A percentile compares a stretch with the other conserved stretches of the same genome.
phyloP scores from a whole-genome alignment of 2,329 filamentous ascomycete species.

The Nothopassalora personata region DNA sequence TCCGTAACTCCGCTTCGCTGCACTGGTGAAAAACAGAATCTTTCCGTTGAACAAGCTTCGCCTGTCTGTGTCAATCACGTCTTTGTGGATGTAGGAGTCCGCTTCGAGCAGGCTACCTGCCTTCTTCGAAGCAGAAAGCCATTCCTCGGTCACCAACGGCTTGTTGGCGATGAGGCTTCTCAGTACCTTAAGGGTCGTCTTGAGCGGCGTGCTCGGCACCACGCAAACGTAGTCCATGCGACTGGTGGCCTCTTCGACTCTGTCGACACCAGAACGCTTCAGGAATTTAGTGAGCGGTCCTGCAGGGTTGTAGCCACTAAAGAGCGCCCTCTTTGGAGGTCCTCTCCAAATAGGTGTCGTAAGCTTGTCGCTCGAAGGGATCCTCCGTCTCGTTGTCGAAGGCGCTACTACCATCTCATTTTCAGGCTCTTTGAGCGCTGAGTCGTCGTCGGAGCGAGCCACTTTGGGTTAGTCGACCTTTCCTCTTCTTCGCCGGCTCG shows the following conservation, averaged over 20 bases:
- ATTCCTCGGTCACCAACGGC: slow-evolving; percentile 44
- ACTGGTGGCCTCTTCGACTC: slow-evolving; percentile 35
- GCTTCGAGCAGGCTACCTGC: slow-evolving; percentile 2
- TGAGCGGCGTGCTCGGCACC: slow-evolving; percentile 36
- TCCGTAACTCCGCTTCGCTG: slow-evolving; percentile 30
- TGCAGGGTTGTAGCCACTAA: slow-evolving; percentile 17
- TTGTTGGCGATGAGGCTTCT: slow-evolving; percentile 40
- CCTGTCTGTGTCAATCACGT: slow-evolving; percentile 30
- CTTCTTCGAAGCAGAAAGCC: slow-evolving; percentile 39
- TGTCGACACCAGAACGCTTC: slow-evolving; percentile 1
- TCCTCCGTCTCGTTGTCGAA: not conserved
- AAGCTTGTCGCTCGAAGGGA: not conserved
- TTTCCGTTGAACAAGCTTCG: slow-evolving; percentile 47
- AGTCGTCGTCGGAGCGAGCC: not conserved
- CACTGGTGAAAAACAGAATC: slow-evolving; percentile 46
- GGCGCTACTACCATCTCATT: slow-evolving; percentile 5
- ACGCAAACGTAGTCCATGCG: slow-evolving; percentile 33
- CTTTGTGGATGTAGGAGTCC: slow-evolving; percentile 5
- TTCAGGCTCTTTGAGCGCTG: not conserved
- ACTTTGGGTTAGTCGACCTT: not conserved
- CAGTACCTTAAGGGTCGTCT: slow-evolving; percentile 41
- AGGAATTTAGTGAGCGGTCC: slow-evolving; percentile 10
- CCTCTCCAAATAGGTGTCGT: not conserved
- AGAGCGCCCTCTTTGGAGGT: slow-evolving; percentile 18
- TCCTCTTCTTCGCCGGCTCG: not conserved